Evolutionary conservation across 192 early-diverging fungal species (phyloP).

Genomic region (Gonapodya sp.): DNA sequence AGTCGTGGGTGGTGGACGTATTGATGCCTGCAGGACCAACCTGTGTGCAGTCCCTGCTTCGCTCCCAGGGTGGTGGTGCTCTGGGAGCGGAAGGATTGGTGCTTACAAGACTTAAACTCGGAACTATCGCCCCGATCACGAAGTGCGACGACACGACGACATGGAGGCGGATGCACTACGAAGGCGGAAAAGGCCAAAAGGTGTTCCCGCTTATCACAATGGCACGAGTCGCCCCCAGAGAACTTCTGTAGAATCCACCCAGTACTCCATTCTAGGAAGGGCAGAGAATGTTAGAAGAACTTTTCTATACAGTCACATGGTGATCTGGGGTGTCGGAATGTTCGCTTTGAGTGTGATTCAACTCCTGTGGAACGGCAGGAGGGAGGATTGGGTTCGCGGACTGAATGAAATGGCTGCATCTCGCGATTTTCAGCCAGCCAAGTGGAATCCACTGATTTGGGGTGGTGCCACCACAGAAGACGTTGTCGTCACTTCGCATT

Average conservation of each 20-base stretch:
- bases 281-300: background rate
- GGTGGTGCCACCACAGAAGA: background rate
- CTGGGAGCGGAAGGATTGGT: too few relatives aligned
- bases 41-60: too few relatives aligned
- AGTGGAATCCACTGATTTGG: background rate
- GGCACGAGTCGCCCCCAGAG: background rate
- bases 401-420: background rate
- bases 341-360: background rate
- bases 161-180: background rate
- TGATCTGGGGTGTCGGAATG: background rate
- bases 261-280: background rate
- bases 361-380: background rate
- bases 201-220: too few relatives aligned
- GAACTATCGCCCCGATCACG: too few relatives aligned
- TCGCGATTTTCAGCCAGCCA: background rate
- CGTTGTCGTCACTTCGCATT: background rate
- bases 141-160: background rate
- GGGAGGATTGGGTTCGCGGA: background rate
- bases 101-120: too few relatives aligned
- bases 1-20: too few relatives aligned
- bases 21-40: too few relatives aligned
- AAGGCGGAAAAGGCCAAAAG: background rate
- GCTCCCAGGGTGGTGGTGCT: too few relatives aligned
- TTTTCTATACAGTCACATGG: background rate
- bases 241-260: background rate